phyloP scores from a whole-genome alignment of 495 filamentous ascomycete species.

The Penicillium simplicissimum region DNA sequence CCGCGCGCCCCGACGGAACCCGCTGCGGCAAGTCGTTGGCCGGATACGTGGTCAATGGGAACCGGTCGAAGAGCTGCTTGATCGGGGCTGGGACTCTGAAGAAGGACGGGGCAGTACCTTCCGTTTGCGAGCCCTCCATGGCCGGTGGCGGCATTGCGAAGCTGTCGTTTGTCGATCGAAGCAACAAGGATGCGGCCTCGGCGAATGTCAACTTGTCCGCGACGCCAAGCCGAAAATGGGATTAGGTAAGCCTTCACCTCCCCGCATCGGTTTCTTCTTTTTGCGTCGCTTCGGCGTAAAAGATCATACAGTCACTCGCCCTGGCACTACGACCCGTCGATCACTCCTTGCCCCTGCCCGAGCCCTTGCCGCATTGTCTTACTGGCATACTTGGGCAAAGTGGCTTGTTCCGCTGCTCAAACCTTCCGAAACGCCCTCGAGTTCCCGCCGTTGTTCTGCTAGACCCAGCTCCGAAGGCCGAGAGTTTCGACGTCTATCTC shows the following conservation, averaged over 20 bases:
- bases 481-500: background rate
- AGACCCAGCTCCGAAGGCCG: constrained; percentile 8
- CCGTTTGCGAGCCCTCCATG: constrained; percentile 27
- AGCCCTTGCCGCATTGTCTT: constrained; percentile 6
- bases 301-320: background rate
- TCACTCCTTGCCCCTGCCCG: background rate
- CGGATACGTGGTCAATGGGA: constrained; percentile 78
- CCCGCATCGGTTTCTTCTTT: constrained; percentile 16
- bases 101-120: constrained; percentile 31
- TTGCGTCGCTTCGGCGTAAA: background rate
- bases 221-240: constrained; percentile 9
- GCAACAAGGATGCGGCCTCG: constrained; percentile 13
- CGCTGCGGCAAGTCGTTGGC: constrained; percentile 73
- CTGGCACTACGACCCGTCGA: background rate
- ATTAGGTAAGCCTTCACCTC: constrained; percentile 13
- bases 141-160: constrained; percentile 39
- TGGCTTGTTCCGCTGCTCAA: background rate
- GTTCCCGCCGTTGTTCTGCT: background rate
- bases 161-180: constrained; percentile 5
- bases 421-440: background rate
- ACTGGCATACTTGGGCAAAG: constrained; percentile 6
- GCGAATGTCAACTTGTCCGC: constrained; percentile 4
- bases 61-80: constrained; percentile 78
- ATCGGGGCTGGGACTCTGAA: constrained; percentile 74
- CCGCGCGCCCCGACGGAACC: constrained; percentile 45